Evolutionary conservation across 208 protist species (phyloP).

Genomic region (Wallacemonas sp.): DNA sequence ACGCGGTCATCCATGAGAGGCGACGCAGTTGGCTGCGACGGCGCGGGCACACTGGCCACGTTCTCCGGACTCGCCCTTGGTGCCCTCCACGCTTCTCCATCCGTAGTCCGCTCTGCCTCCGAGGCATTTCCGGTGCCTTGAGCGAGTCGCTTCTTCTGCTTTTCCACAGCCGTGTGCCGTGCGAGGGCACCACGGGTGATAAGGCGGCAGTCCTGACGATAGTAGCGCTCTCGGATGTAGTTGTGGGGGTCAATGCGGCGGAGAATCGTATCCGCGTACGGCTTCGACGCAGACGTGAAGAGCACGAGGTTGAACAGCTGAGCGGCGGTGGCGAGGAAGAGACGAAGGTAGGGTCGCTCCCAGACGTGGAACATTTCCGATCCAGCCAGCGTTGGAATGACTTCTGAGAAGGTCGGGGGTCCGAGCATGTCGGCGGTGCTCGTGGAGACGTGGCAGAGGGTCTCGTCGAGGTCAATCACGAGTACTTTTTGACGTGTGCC

Average conservation of each 20-base stretch:
- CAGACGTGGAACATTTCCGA: conserved; percentile 88
- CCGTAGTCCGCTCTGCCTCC: conserved; percentile 14
- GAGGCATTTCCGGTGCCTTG: not conserved
- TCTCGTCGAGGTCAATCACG: conserved; percentile 90
- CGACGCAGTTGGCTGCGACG: not conserved
- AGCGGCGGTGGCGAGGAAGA: conserved; percentile 71
- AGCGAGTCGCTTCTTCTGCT: conserved; percentile 7
- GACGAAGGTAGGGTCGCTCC: conserved; percentile 68
- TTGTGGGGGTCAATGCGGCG: conserved; percentile 78
- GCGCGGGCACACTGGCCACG: not conserved
- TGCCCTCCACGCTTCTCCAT: not conserved
- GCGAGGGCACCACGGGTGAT: conserved; percentile 48
- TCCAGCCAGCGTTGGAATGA: conserved; percentile 76
- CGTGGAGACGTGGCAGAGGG: conserved; percentile 85
- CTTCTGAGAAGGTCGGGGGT: conserved; percentile 85
- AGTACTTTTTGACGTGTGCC: conserved; percentile 89
- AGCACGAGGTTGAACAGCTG: conserved; percentile 86
- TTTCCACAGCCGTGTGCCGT: not conserved
- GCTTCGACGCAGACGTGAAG: conserved; percentile 87
- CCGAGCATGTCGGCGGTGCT: conserved; percentile 52
- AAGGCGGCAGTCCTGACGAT: conserved; percentile 77
- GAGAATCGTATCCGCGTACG: conserved; percentile 89
- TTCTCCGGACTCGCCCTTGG: not conserved
- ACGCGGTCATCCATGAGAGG: not conserved
- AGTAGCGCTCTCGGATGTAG: conserved; percentile 66